Evolutionary conservation across 106 monocot species (phyloP), one percentile per base, ranked within the genome.

Genomic region (Apostasia ramifera): DNA sequence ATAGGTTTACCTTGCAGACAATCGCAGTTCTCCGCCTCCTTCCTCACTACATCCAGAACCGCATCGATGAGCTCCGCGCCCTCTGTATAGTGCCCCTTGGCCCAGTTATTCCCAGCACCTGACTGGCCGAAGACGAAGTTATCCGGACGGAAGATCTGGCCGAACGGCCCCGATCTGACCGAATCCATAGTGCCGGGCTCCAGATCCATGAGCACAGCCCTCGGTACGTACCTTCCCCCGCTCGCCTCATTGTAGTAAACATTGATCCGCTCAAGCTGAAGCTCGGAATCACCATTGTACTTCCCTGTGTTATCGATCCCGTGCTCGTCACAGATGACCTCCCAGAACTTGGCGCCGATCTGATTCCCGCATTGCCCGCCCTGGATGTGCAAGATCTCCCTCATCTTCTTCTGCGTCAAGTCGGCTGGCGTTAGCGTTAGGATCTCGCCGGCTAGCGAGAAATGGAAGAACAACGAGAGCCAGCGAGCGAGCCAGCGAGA

Each of bases 11-110:
- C 74, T 53, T 77, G 76, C 62, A 77, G 46, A 54, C 76, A 77
- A 44, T 77, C 76, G 53, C 70, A 77, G 62, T 77, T 77, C 70
- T 77, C 76, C 5, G 76, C 76, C 70, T 77, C 76, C 70, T 77
- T 77, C 63, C 76, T 44, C 5, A 77, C 76, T 5, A 77, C 76
- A 55, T 77, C 76, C 44, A 77, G 63, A 3, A 77, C 76, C 38
- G 70, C 60, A 63, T 77, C 76, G n/a, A 77, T 77, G 39, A 77
- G 63, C 45, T 77, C 76, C 1, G 70, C 76, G 0, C 76, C 76
- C 70, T 77, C 76, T 3, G 70, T 77, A 11, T 77, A 77, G 26
- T 77, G 76, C 3, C 76, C 76, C 55, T 77, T 77, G 53, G 70
- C 76, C 76, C 70, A 77, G 68, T 26, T 26, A 26, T 26, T 26